Base-by-base conservation (phyloP, 371 early-diverging fungal species). In the Mucor racemosus region DNA sequence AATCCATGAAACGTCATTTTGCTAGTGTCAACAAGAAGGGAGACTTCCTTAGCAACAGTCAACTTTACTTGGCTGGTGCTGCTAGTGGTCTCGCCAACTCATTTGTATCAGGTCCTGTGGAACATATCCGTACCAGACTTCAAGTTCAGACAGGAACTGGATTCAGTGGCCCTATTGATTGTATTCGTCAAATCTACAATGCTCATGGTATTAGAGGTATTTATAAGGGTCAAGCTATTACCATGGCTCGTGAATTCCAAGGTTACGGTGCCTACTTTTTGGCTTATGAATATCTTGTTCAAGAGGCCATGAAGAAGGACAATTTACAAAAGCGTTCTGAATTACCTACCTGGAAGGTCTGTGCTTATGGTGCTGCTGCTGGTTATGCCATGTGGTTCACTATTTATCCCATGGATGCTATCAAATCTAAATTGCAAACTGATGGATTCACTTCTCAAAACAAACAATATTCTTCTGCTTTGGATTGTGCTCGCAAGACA, bases 351-450 rank as follows among this genome's bases (percentile, higher is more conserved):
- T 81, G 84, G 74, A 83, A 90, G 69, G 86, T 92, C 7, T 88
- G 89, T 65, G 71, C 85, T 34, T 92, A 83, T 72, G 92, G 93
- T 72, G 92, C 90, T 35, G 75, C 84, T 15, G 92, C 92, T 64
- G 93, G 92, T 42, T 91, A 90, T 72, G 91, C 92, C 71, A 91
- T 93, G 91, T 93, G 92, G 92, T 66, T 81, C 21, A 86, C 89
- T 6, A 84, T 89, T 13, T 93, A 92, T 66, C 93, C 94, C 8
- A 86, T 92, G 62, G 94, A 93, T 74, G 87, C 88, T 46, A 85
- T 92, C 75, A 93, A 92, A 73, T 90, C 90, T 71, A 92, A 91
- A 72, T 66, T 92, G 39, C 92, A 93, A 78, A 92, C 93, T 3
- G 92, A 94, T 68, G 88, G 84, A 1, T 91, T 92, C 69, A 73